These are phyloP conservation scores for Beauveria caledonica DNA, from an alignment of 2,329 filamentous ascomycete genomes.

Conservation along the genomic window DNA sequence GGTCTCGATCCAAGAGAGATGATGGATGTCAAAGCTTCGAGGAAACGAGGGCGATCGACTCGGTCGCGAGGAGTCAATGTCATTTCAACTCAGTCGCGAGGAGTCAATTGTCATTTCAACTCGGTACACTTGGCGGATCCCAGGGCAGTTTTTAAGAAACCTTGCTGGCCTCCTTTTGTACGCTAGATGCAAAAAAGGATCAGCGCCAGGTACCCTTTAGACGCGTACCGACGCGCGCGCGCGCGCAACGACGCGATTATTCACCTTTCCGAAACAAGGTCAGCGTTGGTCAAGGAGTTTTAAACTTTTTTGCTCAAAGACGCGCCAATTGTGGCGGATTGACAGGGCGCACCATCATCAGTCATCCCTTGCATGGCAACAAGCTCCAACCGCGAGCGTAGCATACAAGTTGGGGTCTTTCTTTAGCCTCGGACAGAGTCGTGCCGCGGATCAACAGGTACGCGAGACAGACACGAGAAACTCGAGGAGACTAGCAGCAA, in stretches of 20 bases:
- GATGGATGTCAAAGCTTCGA: no score
- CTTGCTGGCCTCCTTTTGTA: not conserved
- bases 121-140: not conserved
- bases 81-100: not conserved
- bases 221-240: not conserved
- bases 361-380: not conserved
- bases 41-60: no score
- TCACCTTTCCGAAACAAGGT: not conserved
- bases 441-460: slow-evolving; percentile 1
- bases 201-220: not conserved
- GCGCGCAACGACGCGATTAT: not conserved
- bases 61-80: not conserved
- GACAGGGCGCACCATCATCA: not conserved
- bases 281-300: not conserved
- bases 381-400: not conserved
- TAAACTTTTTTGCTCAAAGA: not conserved
- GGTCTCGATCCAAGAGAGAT: no score
- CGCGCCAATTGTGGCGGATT: not conserved
- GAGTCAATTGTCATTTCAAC: not conserved
- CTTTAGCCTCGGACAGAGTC: not conserved
- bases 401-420: not conserved
- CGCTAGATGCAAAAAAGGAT: not conserved
- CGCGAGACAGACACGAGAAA: slow-evolving; percentile 1
- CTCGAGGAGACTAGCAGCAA: not conserved
- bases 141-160: not conserved